Conservation (phyloP, 2,329 filamentous ascomycete genomes). For the Arthrobotrys pseudoclavata region DNA sequence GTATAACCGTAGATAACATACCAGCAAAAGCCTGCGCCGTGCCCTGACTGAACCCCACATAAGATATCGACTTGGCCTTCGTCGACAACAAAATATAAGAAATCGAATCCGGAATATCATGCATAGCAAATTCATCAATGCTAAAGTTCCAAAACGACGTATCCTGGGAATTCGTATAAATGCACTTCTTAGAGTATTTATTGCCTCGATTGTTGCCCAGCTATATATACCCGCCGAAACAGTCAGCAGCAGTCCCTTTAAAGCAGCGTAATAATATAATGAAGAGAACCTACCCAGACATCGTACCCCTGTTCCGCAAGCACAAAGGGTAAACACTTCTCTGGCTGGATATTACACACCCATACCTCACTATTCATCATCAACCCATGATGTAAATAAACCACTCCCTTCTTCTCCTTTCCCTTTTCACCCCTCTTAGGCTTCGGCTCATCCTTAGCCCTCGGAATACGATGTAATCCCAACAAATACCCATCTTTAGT, state of each 20-base stretch:
- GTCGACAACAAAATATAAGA: slow-evolving; percentile 90
- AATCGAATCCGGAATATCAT: slow-evolving; percentile 96
- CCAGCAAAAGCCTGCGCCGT: slow-evolving; percentile 93
- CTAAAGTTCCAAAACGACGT: slow-evolving; percentile 95
- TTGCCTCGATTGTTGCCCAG: slow-evolving; percentile 98
- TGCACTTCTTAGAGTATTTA: slow-evolving; percentile 98
- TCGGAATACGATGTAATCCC: slow-evolving; percentile 87
- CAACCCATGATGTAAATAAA: slow-evolving; percentile 91
- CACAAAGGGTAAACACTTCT: slow-evolving; percentile 88
- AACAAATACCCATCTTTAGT: slow-evolving; percentile 94
- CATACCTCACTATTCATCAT: slow-evolving; percentile 99
- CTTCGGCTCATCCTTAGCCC: slow-evolving; percentile 81
- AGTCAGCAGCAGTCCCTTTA: slow-evolving; percentile 61
- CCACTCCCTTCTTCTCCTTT: slow-evolving; percentile 82
- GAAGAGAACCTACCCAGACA: slow-evolving; percentile 79
- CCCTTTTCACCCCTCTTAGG: slow-evolving; percentile 79
- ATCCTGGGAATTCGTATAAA: slow-evolving; percentile 80
- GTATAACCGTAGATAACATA: neutral
- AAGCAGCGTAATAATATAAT: neutral
- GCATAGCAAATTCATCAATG: slow-evolving; percentile 97
- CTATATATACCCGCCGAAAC: slow-evolving; percentile 67
- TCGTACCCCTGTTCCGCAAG: slow-evolving; percentile 93
- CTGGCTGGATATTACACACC: slow-evolving; percentile 89
- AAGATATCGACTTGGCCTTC: slow-evolving; percentile 84
- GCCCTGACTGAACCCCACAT: slow-evolving; percentile 97